phyloP scores from a whole-genome alignment of 331 rosid genomes.

The Rosa hybrid region DNA sequence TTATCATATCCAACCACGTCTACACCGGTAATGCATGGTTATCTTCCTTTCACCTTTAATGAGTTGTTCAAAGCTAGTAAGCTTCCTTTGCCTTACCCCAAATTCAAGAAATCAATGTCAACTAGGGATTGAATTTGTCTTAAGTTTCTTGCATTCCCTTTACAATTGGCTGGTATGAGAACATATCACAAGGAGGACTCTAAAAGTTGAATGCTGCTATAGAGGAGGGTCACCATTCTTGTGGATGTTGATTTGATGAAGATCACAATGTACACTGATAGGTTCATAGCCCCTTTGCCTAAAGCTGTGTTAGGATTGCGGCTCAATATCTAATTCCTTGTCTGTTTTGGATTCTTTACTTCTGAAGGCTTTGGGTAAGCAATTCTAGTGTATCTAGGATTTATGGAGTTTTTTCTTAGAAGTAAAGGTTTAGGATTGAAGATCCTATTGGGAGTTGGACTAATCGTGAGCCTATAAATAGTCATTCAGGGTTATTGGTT shows the following conservation, averaged over 20 bases:
- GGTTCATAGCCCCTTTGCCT: conserved; percentile 63
- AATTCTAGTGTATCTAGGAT: too few species aligned
- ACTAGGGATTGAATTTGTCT: conserved; percentile 60
- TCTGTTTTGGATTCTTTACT: too few species aligned
- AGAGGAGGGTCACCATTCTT: conserved; percentile 51
- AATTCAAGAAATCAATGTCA: conserved; percentile 52
- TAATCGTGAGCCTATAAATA: too few species aligned
- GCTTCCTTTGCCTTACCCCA: conserved; percentile 58
- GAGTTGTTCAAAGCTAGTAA: conserved; percentile 68
- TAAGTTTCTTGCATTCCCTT: conserved; percentile 80
- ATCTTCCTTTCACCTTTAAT: conserved; percentile 63
- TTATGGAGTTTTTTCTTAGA: too few species aligned
- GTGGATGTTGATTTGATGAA: conserved; percentile 74
- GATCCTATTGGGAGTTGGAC: too few species aligned
- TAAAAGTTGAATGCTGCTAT: conserved; percentile 68
- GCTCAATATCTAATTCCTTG: too few species aligned
- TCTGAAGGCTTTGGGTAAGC: too few species aligned
- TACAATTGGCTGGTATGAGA: conserved; percentile 82
- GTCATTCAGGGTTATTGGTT: too few species aligned
- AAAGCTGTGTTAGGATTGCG: conserved; percentile 23
- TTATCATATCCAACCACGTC: conserved; percentile 52
- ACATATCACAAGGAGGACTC: conserved; percentile 48
- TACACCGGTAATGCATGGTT: conserved; percentile 58
- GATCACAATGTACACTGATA: conserved; percentile 58
- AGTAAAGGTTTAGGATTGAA: too few species aligned